phyloP scores from a whole-genome alignment of 805 yeast species.

The Yamadazyma kitorensis region DNA sequence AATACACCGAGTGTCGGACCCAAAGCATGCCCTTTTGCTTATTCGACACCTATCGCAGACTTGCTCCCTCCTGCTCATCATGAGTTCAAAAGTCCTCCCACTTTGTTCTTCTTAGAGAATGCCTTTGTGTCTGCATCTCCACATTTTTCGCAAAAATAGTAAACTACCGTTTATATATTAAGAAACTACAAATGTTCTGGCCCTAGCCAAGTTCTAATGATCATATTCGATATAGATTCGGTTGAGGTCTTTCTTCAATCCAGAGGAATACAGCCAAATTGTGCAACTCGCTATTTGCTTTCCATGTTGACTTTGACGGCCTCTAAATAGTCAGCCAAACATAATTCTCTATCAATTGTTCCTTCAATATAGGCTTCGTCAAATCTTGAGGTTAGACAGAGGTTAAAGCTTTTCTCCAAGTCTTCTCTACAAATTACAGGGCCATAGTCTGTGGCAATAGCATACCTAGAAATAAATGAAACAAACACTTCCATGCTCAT shows the following conservation, averaged over 20 bases:
- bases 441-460: conserved; percentile 5
- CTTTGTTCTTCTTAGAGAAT: too few relatives aligned
- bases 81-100: too few relatives aligned
- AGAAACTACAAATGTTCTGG: too few relatives aligned
- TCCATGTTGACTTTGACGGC: neutral
- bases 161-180: too few relatives aligned
- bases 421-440: conserved; percentile 2
- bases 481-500: conserved; percentile 5
- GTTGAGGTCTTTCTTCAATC: too few relatives aligned
- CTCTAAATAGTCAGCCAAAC: conserved; percentile 1
- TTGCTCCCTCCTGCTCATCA: conserved; percentile 3
- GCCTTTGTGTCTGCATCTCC: too few relatives aligned
- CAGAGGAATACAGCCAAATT: too few relatives aligned
- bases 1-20: conserved; percentile 1
- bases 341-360: conserved; percentile 1
- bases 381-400: conserved; percentile 2
- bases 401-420: conserved; percentile 1
- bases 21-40: conserved; percentile 3
- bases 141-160: too few relatives aligned
- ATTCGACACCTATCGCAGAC: conserved; percentile 4
- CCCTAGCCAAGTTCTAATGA: too few relatives aligned
- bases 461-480: neutral
- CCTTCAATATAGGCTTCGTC: conserved; percentile 4
- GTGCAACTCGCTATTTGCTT: too few relatives aligned
- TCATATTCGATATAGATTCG: too few relatives aligned